phyloP scores from a whole-genome alignment of 345 rosid species.

The Acer campestre region DNA sequence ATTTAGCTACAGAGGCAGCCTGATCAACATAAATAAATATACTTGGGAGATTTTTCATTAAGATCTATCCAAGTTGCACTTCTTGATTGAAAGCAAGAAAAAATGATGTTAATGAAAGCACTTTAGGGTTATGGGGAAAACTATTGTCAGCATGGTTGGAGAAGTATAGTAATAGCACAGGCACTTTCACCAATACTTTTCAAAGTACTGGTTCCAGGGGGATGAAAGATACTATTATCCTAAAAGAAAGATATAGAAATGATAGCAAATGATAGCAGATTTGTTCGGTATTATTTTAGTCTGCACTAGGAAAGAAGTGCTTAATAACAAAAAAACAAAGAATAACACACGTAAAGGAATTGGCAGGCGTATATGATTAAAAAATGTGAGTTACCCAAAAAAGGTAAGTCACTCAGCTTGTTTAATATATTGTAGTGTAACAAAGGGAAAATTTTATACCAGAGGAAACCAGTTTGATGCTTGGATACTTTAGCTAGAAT shows the following conservation, averaged over 20 bases:
- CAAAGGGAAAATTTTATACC: not conserved
- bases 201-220: not conserved
- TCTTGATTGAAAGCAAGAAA: not conserved
- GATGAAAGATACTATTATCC: no score
- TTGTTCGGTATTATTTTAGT: not conserved
- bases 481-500: not conserved
- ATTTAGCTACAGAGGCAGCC: no score
- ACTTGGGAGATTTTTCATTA: not conserved
- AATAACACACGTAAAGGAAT: not conserved
- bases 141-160: not conserved
- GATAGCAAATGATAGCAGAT: not conserved
- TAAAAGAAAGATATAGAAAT: no score
- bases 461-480: not conserved
- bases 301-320: not conserved
- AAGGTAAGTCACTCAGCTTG: no score
- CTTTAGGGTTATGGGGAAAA: not conserved
- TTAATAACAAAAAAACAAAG: not conserved
- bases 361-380: not conserved
- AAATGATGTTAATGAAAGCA: not conserved
- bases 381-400: not conserved
- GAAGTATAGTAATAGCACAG: not conserved
- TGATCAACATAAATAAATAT: not conserved
- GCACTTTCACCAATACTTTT: not conserved
- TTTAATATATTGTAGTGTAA: not conserved
- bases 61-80: not conserved